Conservation (phyloP, 1,284 basidiomycete genomes). For the Boletus austroedulis region DNA sequence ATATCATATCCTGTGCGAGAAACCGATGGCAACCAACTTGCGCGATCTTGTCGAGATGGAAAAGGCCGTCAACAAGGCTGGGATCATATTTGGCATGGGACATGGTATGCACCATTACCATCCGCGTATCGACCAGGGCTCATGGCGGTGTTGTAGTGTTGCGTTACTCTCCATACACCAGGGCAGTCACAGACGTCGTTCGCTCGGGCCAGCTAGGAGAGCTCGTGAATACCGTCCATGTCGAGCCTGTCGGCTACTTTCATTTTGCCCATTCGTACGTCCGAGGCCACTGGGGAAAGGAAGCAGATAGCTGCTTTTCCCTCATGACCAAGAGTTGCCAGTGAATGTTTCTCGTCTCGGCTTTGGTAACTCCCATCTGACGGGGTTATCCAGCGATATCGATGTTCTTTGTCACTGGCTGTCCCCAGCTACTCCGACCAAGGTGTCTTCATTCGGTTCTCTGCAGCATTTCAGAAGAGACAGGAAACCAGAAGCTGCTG, state of each 20-base stretch:
- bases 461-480: slow-evolving; percentile 75
- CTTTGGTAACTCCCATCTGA: slow-evolving; percentile 1
- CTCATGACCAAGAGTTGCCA: slow-evolving; percentile 89
- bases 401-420: slow-evolving; percentile 80
- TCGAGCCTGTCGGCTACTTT: slow-evolving; percentile 76
- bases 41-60: slow-evolving; percentile 76
- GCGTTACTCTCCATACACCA: slow-evolving; percentile 81
- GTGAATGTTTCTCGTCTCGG: slow-evolving; percentile 41
- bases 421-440: slow-evolving; percentile 57
- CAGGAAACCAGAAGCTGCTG: slow-evolving; percentile 67
- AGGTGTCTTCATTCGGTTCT: slow-evolving; percentile 82
- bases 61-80: slow-evolving; percentile 60
- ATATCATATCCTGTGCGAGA: slow-evolving; percentile 87
- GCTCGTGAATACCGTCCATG: slow-evolving; percentile 74
- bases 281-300: slow-evolving; percentile 75
- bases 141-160: slow-evolving; percentile 57
- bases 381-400: slow-evolving; percentile 57
- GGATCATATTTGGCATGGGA: slow-evolving; percentile 79
- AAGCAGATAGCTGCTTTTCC: slow-evolving; percentile 70
- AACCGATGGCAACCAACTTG: slow-evolving; percentile 80
- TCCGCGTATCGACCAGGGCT: background rate
- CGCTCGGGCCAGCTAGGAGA: slow-evolving; percentile 70
- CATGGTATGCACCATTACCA: slow-evolving; percentile 56
- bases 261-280: slow-evolving; percentile 88
- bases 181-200: slow-evolving; percentile 66